Base-by-base conservation (phyloP, 2,329 filamentous ascomycete genomes). In the Zarea fungicola region DNA sequence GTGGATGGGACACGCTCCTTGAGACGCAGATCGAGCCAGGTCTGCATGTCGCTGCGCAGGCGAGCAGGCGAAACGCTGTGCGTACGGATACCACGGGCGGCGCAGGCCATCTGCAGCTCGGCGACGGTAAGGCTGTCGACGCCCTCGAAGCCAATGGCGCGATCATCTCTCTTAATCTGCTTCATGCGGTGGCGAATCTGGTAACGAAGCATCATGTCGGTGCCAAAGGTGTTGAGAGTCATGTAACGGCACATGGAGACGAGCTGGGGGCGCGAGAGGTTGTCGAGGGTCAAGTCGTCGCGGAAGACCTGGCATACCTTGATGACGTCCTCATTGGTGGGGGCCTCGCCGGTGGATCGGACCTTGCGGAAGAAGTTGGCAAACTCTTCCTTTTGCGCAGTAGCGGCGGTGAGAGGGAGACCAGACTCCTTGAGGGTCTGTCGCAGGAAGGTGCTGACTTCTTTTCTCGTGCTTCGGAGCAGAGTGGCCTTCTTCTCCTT, bases 251-350 rank as follows among this genome's bases (percentile, higher is more conserved):
- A 97, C 80, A 97, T 99, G 49, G 87, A 95, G 25, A 99, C 92
- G 44, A 99, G 76, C 70, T 99, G 93, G 14, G 93, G 93, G 54
- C 93, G 81, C 16, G 91, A 96, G 56, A 99, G 74, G 71, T 99
- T 99, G 81, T 99, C 93, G 26, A 99, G 78, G 0, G 93, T 99
- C 60, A 99, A 66, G 67, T 99, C 93, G 65, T 99, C 93, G 68
- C 93, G 95, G 81, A 99, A 99, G 56, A 95, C 87, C 77, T 96
- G 95, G 83, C 93, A 97, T 55, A 99, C 92, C 71, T 93, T 96
- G 76, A 99, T 95, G 55, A 99, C 89, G 64, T 99, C 93, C 56
- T 91, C 80, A 47, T 84, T 80, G 5, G 88, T 93, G 1, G 93
- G 93, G 39, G 85, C 78, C 73, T 97, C 92, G 55, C 92, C 93